phyloP scores from a whole-genome alignment of 495 filamentous ascomycete species.

The Neurospora discreta region DNA sequence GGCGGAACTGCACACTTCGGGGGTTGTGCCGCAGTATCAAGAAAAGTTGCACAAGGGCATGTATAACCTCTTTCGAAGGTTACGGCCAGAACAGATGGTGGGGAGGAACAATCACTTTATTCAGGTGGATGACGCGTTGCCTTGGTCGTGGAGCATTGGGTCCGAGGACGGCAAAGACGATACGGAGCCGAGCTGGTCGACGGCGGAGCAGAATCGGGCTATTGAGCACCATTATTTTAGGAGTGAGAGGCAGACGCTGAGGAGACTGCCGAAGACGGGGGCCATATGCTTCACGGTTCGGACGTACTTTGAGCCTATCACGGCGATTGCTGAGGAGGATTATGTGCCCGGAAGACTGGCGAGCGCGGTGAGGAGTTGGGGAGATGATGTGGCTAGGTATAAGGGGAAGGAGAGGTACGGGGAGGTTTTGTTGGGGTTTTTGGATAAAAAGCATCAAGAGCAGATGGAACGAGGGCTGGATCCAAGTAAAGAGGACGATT shows the following conservation, averaged over 20 bases:
- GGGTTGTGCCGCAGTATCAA: conserved; percentile 66
- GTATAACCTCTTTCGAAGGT: conserved; percentile 63
- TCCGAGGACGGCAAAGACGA: conserved; percentile 54
- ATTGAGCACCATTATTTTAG: conserved; percentile 70
- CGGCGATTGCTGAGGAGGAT: conserved; percentile 52
- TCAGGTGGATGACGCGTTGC: conserved; percentile 61
- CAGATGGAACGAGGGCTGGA: conserved; percentile 58
- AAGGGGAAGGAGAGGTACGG: conserved; percentile 75
- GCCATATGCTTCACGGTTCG: conserved; percentile 73
- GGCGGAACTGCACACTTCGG: conserved; percentile 73
- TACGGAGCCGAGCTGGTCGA: conserved; percentile 51
- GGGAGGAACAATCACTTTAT: conserved; percentile 60
- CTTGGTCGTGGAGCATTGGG: conserved; percentile 69
- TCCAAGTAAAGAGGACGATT: conserved; percentile 48
- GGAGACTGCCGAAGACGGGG: conserved; percentile 61
- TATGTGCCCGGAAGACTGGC: conserved; percentile 64
- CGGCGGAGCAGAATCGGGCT: conserved; percentile 64
- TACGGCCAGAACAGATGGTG: conserved; percentile 55
- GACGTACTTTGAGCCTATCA: conserved; percentile 67
- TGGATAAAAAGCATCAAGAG: conserved; percentile 69
- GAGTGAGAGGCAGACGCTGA: conserved; percentile 66
- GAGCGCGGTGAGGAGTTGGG: conserved; percentile 72
- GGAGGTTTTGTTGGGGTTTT: conserved; percentile 69
- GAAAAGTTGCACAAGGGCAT: conserved; percentile 75
- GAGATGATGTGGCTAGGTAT: conserved; percentile 70